A percentile compares a stretch with the other conserved stretches of the same genome.
Conservation (phyloP, 257 asterid genomes). For the Galeopsis tetrahit region DNA sequence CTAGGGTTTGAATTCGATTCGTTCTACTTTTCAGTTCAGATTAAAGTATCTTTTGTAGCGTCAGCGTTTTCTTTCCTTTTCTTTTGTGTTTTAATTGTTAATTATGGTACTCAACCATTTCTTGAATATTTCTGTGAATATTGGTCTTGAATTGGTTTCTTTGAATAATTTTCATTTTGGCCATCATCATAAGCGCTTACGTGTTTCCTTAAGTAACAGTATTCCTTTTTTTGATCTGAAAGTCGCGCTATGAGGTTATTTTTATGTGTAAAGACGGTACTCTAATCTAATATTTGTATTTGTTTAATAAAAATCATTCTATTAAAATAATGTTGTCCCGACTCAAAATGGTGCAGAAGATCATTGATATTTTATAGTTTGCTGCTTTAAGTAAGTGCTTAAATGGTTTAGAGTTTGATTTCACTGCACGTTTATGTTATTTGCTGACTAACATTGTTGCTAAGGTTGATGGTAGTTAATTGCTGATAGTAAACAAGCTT, state of each 20-base stretch:
- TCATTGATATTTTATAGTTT: slow-evolving; percentile 17
- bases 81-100: slow-evolving; percentile 9
- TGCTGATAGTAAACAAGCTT: slow-evolving; percentile 16
- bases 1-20: slow-evolving; percentile 16
- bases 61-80: neutral
- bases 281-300: neutral
- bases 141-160: neutral
- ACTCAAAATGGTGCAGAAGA: neutral
- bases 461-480: neutral
- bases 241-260: neutral
- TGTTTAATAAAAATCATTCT: neutral
- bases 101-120: slow-evolving; percentile 8
- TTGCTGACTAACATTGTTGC: neutral
- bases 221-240: neutral
- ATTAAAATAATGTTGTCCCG: neutral
- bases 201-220: neutral
- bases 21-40: neutral
- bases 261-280: neutral
- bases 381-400: slow-evolving; percentile 8
- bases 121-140: neutral
- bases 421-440: neutral
- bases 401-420: neutral
- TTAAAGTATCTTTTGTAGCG: neutral
- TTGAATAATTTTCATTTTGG: slow-evolving; percentile 1
- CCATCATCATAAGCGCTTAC: neutral